These are phyloP conservation scores for Penicillium verrucosum DNA, from an alignment of 2,329 filamentous ascomycete species.

Conservation along the genomic window DNA sequence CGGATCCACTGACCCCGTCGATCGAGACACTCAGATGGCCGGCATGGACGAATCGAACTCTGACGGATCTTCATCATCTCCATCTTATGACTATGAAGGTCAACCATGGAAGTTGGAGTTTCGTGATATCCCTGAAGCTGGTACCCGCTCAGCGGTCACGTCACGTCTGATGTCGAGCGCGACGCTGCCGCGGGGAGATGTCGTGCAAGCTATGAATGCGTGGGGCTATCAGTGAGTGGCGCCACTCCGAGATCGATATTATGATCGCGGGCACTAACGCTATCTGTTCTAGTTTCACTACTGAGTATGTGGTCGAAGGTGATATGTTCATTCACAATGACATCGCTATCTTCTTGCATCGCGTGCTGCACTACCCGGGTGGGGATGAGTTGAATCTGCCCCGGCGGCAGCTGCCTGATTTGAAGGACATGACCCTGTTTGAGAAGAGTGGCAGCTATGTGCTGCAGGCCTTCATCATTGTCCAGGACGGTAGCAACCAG, in stretches of 20 bases:
- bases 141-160: constrained; percentile 53
- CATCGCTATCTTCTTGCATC: constrained; percentile 55
- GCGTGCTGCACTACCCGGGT: constrained; percentile 49
- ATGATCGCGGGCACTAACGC: constrained; percentile 12
- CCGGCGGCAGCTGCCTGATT: constrained; percentile 41
- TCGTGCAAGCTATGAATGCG: constrained; percentile 50
- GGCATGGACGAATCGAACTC: constrained; percentile 23
- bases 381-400: constrained; percentile 31
- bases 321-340: constrained; percentile 58
- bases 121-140: constrained; percentile 50
- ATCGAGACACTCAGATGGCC: constrained; percentile 33
- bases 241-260: constrained; percentile 4
- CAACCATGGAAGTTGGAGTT: constrained; percentile 48
- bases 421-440: constrained; percentile 48
- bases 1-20: constrained; percentile 21
- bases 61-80: neutral
- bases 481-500: constrained; percentile 55
- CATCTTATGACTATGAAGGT: constrained; percentile 34
- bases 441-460: constrained; percentile 58
- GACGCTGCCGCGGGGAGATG: constrained; percentile 49
- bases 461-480: constrained; percentile 56
- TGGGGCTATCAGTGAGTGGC: constrained; percentile 52
- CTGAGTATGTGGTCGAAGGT: constrained; percentile 56
- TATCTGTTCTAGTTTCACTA: constrained; percentile 48
- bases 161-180: constrained; percentile 52